phyloP scores from a whole-genome alignment of 331 rosid genomes.

The Pyracantha coccinea region DNA sequence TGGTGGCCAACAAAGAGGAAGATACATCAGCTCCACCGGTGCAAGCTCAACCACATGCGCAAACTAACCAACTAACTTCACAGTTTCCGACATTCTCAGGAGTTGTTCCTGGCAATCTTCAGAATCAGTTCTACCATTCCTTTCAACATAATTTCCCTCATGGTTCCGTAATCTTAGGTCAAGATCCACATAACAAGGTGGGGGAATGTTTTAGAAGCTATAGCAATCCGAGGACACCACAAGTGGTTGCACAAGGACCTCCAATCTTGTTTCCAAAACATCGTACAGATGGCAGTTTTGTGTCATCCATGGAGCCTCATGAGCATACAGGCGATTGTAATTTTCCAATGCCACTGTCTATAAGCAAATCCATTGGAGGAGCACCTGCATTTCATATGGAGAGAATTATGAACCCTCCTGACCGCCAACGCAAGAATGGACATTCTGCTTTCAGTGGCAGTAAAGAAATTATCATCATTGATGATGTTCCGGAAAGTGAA shows the following conservation, averaged over 20 bases:
- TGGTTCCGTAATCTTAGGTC: too few relatives aligned
- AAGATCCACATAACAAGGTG: neutral
- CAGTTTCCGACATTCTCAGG: slow-evolving; percentile 24
- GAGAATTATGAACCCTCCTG: slow-evolving; percentile 8
- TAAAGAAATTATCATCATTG: slow-evolving; percentile 31
- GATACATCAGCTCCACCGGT: slow-evolving; percentile 22
- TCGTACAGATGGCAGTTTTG: slow-evolving; percentile 17
- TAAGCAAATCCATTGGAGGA: slow-evolving; percentile 13
- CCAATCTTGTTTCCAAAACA: slow-evolving; percentile 18
- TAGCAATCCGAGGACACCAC: neutral
- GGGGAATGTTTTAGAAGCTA: slow-evolving; percentile 17
- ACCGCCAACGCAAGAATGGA: slow-evolving; percentile 14
- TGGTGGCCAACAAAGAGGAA: slow-evolving; percentile 51
- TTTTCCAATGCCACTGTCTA: slow-evolving; percentile 5
- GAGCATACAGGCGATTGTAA: slow-evolving; percentile 20
- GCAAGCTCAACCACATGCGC: slow-evolving; percentile 25
- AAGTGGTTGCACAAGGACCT: slow-evolving; percentile 14
- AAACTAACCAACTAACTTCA: slow-evolving; percentile 14
- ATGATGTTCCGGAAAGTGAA: slow-evolving; percentile 29
- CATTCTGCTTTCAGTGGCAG: slow-evolving; percentile 11
- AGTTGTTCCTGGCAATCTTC: slow-evolving; percentile 16
- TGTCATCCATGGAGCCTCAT: slow-evolving; percentile 11
- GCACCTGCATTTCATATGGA: slow-evolving; percentile 10
- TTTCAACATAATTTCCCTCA: slow-evolving; percentile 11
- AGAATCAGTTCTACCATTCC: slow-evolving; percentile 18